These are phyloP conservation scores for Colletotrichum liaoningense DNA, from an alignment of 2,329 filamentous ascomycete species.

Conservation along the genomic window DNA sequence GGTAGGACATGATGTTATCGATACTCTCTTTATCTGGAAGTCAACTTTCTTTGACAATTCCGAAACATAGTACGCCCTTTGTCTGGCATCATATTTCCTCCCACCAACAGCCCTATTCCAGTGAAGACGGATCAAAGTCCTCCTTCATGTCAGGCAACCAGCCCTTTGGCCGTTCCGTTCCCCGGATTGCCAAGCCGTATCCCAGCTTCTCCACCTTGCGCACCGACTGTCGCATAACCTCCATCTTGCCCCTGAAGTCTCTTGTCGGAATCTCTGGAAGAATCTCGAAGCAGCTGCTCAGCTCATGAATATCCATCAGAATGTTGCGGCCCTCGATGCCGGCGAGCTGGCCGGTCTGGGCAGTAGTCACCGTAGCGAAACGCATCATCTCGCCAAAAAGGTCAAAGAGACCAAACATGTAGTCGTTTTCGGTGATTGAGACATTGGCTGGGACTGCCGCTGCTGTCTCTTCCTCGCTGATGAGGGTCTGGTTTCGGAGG, in stretches of 20 bases:
- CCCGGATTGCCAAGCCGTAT: conserved; percentile 88
- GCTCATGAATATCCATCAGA: conserved; percentile 81
- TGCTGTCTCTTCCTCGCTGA: conserved; percentile 73
- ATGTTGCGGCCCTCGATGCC: conserved; percentile 65
- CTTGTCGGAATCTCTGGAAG: conserved; percentile 69
- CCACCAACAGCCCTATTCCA: conserved; percentile 1
- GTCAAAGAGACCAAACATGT: conserved; percentile 91
- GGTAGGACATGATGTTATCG: neutral
- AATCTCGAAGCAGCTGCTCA: conserved; percentile 82
- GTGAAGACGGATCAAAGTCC: conserved; percentile 27
- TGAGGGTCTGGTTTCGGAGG: conserved; percentile 79
- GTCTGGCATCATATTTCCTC: neutral
- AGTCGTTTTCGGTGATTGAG: conserved; percentile 82
- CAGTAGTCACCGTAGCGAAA: conserved; percentile 90
- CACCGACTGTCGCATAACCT: conserved; percentile 88
- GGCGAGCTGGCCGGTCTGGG: conserved; percentile 72
- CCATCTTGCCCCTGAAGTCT: conserved; percentile 81
- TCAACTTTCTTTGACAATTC: neutral
- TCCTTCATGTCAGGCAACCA: conserved; percentile 84
- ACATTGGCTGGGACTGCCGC: conserved; percentile 64
- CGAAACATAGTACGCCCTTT: neutral
- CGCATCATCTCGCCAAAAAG: conserved; percentile 97
- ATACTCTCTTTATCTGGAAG: neutral
- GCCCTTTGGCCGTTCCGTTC: conserved; percentile 88
- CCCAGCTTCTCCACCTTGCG: conserved; percentile 93